Percentiles rank a stretch among this genome's conserved stretches.
These are phyloP conservation scores for Gypsophila paniculata DNA, from an alignment of 179 eudicot species.

Conservation along the genomic window DNA sequence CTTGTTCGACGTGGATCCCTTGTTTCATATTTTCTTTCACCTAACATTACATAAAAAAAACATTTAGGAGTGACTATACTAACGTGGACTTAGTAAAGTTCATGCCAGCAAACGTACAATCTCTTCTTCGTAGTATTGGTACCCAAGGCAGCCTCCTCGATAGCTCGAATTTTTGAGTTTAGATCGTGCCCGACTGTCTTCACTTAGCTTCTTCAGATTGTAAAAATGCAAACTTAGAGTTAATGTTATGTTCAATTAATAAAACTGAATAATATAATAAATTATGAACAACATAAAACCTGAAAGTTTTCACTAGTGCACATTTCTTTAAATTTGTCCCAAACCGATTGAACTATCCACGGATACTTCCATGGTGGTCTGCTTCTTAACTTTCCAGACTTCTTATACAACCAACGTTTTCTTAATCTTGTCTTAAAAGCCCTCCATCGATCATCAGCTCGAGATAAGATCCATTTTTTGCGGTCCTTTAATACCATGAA, in stretches of 20 bases:
- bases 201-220: neutral
- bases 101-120: too few species aligned
- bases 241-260: neutral
- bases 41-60: neutral
- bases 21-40: neutral
- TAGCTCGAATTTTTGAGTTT: too few species aligned
- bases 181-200: too few species aligned
- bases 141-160: too few species aligned
- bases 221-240: neutral
- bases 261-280: neutral
- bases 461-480: neutral
- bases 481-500: neutral
- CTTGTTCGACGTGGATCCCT: neutral
- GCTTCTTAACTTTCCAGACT: neutral
- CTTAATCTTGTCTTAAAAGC: slow-evolving; percentile 8
- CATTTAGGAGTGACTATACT: too few species aligned
- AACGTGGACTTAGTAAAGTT: too few species aligned
- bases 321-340: neutral
- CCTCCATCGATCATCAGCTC: neutral
- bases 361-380: slow-evolving; percentile 6
- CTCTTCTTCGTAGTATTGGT: too few species aligned
- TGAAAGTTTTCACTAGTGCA: neutral
- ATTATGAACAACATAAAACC: neutral
- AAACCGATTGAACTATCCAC: neutral
- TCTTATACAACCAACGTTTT: slow-evolving; percentile 2